These are phyloP conservation scores for Sporormia fimetaria DNA, from an alignment of 495 filamentous ascomycete genomes.

Conservation along the genomic window DNA sequence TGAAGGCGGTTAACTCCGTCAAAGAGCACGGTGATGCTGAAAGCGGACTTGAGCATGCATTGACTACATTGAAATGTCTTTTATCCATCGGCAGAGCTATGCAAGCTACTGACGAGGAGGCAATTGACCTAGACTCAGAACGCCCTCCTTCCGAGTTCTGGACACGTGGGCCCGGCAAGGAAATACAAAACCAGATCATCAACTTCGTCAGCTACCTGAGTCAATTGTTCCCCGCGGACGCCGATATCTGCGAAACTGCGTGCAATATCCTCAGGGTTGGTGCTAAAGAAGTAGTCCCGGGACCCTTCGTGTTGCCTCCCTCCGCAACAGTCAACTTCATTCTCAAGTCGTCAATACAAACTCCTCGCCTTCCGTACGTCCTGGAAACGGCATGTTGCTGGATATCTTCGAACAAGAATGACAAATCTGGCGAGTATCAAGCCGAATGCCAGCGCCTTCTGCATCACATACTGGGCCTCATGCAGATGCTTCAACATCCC, in stretches of 20 bases:
- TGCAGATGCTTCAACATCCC: conserved; percentile 35
- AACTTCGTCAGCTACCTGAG: conserved; percentile 44
- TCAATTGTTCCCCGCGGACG: conserved; percentile 34
- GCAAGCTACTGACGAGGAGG: conserved; percentile 56
- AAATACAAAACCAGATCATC: conserved; percentile 49
- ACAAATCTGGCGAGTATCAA: conserved; percentile 34
- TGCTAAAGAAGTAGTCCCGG: conserved; percentile 65
- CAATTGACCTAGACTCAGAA: conserved; percentile 49
- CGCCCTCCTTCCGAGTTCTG: conserved; percentile 44
- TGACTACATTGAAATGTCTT: conserved; percentile 61
- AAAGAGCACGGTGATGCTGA: conserved; percentile 33
- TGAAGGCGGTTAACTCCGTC: conserved; percentile 25
- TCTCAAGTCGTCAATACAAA: conserved; percentile 46
- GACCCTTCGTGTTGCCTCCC: conserved; percentile 66
- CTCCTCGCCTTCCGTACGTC: conserved; percentile 58
- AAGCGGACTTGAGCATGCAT: conserved; percentile 42
- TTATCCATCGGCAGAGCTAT: conserved; percentile 69
- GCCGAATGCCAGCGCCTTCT: conserved; percentile 56
- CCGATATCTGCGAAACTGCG: conserved; percentile 61
- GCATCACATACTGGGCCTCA: conserved; percentile 30
- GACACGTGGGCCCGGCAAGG: conserved; percentile 43
- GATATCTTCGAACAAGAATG: conserved; percentile 48
- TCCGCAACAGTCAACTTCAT: conserved; percentile 61
- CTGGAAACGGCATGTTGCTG: conserved; percentile 71
- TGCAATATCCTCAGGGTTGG: conserved; percentile 69